A percentile compares a stretch with the other conserved stretches of the same genome.
phyloP scores from a whole-genome alignment of 2,329 filamentous ascomycete species.

The Aspergillus ochraceus region DNA sequence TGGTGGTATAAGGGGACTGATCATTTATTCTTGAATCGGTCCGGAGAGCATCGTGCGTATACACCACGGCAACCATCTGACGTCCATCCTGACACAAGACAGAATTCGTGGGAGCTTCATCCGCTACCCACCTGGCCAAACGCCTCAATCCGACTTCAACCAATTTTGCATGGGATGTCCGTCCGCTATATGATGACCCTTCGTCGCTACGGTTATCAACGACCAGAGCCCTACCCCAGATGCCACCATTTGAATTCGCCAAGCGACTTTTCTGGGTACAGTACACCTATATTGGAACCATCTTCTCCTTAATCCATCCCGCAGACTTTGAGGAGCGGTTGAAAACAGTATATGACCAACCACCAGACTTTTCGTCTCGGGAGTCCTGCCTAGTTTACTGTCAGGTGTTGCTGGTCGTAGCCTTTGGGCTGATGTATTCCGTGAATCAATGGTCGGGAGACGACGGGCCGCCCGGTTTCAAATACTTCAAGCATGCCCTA shows the following conservation, averaged over 20 bases:
- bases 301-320: slow-evolving; percentile 55
- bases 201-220: slow-evolving; percentile 30
- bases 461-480: slow-evolving; percentile 56
- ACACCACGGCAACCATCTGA: background rate
- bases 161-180: slow-evolving; percentile 38
- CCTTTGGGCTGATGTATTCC: slow-evolving; percentile 58
- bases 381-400: slow-evolving; percentile 53
- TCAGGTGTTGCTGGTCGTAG: slow-evolving; percentile 54
- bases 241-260: slow-evolving; percentile 54
- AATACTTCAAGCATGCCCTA: slow-evolving; percentile 55
- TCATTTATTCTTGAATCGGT: slow-evolving; percentile 35
- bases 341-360: slow-evolving; percentile 44
- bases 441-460: slow-evolving; percentile 57
- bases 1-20: slow-evolving; percentile 43
- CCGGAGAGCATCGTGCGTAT: slow-evolving; percentile 36
- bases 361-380: slow-evolving; percentile 44
- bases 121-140: slow-evolving; percentile 37
- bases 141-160: slow-evolving; percentile 34
- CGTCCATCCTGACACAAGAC: background rate
- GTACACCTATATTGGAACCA: slow-evolving; percentile 58
- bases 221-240: slow-evolving; percentile 32
- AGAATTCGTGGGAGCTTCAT: slow-evolving; percentile 37
- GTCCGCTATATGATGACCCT: slow-evolving; percentile 36
- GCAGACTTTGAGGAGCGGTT: slow-evolving; percentile 50
- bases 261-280: slow-evolving; percentile 54